Conservation (phyloP, 129 eudicot genomes). For the Pseudognaphalium luteoalbum region DNA sequence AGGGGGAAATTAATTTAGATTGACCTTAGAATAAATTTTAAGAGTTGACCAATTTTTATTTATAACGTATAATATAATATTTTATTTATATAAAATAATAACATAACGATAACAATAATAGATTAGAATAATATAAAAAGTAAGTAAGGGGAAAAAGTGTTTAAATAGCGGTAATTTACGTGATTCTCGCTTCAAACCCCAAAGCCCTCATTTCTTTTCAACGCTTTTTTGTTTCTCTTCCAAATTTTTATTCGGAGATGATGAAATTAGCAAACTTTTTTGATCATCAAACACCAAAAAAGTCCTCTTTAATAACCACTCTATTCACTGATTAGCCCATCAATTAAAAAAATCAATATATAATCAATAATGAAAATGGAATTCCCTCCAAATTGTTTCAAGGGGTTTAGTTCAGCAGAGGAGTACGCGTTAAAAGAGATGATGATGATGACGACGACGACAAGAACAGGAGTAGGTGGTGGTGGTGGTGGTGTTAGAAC, state of each 20-base stretch:
- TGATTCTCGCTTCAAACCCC: conserved; percentile 32
- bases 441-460: conserved; percentile 33
- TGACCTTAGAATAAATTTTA: too few species aligned
- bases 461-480: conserved; percentile 14
- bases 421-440: conserved; percentile 33
- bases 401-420: conserved; percentile 43
- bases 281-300: conserved; percentile 11
- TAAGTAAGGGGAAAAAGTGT: background rate
- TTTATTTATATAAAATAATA: too few species aligned
- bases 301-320: conserved; percentile 12
- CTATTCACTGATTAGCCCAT: conserved; percentile 2
- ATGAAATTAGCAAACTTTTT: conserved; percentile 9
- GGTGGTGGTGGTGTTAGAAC: conserved; percentile 11
- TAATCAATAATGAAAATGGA: conserved; percentile 37
- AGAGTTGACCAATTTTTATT: too few species aligned
- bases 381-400: conserved; percentile 42
- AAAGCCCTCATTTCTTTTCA: conserved; percentile 18
- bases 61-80: too few species aligned
- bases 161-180: conserved; percentile 33
- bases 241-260: conserved; percentile 1
- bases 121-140: too few species aligned
- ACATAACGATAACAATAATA: too few species aligned
- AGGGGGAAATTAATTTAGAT: too few species aligned
- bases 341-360: background rate
- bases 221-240: background rate